phyloP scores from a whole-genome alignment of 1,284 basidiomycete genomes.

The Moniliella sp. region DNA sequence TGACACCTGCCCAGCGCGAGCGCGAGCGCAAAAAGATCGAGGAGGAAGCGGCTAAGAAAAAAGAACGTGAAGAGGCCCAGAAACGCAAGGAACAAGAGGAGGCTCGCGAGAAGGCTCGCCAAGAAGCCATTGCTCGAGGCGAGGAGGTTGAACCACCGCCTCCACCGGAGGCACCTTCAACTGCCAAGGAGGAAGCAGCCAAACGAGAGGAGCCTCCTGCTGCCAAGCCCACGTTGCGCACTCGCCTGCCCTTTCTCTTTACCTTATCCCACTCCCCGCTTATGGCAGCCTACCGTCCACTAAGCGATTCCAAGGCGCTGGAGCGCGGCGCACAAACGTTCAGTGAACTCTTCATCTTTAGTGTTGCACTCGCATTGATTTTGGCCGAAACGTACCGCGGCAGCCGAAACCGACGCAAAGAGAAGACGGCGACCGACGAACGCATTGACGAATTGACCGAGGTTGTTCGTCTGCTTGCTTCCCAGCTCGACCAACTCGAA shows the following conservation, averaged over 20 bases:
- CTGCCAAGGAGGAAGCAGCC: too few species aligned
- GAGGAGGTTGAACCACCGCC: too few species aligned
- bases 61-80: neutral
- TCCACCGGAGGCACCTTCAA: too few species aligned
- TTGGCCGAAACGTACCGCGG: conserved; percentile 25
- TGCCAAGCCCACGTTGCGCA: too few species aligned
- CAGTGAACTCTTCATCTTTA: conserved; percentile 27
- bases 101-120: too few species aligned
- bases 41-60: conserved; percentile 1
- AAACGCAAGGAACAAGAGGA: neutral
- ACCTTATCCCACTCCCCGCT: too few species aligned
- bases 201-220: too few species aligned
- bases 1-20: conserved; percentile 1
- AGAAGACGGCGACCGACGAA: conserved; percentile 20
- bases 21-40: neutral
- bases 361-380: conserved; percentile 24
- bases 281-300: too few species aligned
- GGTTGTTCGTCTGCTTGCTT: too few species aligned
- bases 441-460: conserved; percentile 11
- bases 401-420: conserved; percentile 16
- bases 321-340: conserved; percentile 14
- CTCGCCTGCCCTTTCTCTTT: too few species aligned
- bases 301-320: conserved; percentile 24
- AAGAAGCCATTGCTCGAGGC: too few species aligned
- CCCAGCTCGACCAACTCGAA: too few species aligned